These are phyloP conservation scores for Boletus rufocinnamomeus DNA, from an alignment of 768 basidiomycete genomes.

Conservation along the genomic window DNA sequence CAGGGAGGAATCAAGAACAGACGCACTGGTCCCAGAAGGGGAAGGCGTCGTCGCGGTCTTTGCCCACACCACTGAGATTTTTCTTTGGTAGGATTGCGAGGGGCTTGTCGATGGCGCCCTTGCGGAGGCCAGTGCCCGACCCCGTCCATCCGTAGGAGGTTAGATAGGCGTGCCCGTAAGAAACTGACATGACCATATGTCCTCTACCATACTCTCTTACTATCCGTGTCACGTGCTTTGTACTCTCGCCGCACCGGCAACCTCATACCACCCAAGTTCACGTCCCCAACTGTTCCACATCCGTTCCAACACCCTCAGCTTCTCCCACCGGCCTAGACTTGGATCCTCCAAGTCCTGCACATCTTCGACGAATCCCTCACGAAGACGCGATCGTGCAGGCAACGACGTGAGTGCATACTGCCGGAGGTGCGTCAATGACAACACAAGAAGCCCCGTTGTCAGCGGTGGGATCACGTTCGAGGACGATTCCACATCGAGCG, in stretches of 20 bases:
- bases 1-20: constrained; percentile 32
- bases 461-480: constrained; percentile 44
- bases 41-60: constrained; percentile 92
- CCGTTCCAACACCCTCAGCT: constrained; percentile 74
- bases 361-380: constrained; percentile 83
- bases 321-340: constrained; percentile 63
- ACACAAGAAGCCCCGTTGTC: constrained; percentile 71
- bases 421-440: constrained; percentile 69
- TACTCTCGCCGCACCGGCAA: constrained; percentile 16
- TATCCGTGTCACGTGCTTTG: constrained; percentile 12
- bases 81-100: constrained; percentile 82
- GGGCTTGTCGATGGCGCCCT: constrained; percentile 77
- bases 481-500: constrained; percentile 5
- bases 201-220: not conserved
- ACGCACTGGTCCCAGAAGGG: constrained; percentile 99
- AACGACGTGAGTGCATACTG: constrained; percentile 59
- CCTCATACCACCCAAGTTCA: constrained; percentile 59
- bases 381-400: constrained; percentile 60
- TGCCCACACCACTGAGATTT: constrained; percentile 83
- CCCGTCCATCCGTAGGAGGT: constrained; percentile 87
- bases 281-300: constrained; percentile 90
- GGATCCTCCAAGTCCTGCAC: constrained; percentile 81
- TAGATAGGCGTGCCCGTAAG: constrained; percentile 62
- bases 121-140: constrained; percentile 79
- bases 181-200: constrained; percentile 12